Base-by-base conservation (phyloP, 208 protist genomes). In the Tritrichomonas foetus region DNA sequence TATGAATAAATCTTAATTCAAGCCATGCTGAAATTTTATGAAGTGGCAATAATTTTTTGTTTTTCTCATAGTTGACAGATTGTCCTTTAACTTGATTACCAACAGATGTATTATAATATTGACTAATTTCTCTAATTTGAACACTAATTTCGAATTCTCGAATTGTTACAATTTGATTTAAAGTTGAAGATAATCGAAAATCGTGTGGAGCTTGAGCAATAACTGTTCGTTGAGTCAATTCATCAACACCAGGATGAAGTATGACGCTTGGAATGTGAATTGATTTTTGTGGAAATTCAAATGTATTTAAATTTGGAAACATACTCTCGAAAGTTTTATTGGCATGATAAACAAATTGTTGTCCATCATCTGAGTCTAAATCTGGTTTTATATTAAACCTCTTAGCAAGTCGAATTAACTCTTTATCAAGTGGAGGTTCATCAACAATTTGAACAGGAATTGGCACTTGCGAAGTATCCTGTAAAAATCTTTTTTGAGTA, bases 331-430 rank as follows among this genome's bases (percentile, higher is more conserved):
- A 82, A 50, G 41, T 50, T 39, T 82, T 82, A 50, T 82, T 39
- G 1, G 74, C 74, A 82, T 82, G 74, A 82, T 82, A 82, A 30
- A 82, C 13, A 27, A 82, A 82, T 50, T 36, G 39, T 82, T 82
- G 74, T 8, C 74, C 74, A 82, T 82, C 74, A n/a, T 33, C 33
- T 39, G 14, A 30, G 8, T 30, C 33, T 30, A 82, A 47, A 27
- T 82, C 74, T n/a, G 74, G 33, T 50, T 82, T 30, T n/a, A 82
- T 44, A 30, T 39, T 39, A 41, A 82, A 82, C 50, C 41, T 82
- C 14, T 82, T 44, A 1, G 74, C 33, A 30, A 82, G 41, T 44
- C 74, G 33, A 47, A 47, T 39, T 30, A 82, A 41, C 50, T 82
- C 74, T 50, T 82, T 5, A 50, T 82, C 41, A 30, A 82, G 1